Evolutionary conservation across 176 grass and related monocot genomes (phyloP), one percentile per base, ranked within the genome.

Genomic region (Saccharum spontaneum): DNA sequence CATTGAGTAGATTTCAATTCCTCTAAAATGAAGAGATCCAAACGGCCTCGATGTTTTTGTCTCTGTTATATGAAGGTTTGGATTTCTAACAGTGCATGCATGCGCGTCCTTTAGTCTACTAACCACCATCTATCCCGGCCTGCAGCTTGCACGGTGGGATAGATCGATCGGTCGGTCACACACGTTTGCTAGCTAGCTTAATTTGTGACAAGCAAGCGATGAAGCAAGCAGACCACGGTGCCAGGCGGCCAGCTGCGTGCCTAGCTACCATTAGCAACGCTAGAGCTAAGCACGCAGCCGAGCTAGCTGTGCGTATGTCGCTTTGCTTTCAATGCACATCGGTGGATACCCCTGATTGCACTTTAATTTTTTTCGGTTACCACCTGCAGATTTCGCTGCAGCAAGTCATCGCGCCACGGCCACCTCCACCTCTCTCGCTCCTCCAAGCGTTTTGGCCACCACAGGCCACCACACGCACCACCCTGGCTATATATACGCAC

Each of bases 291-390:
- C 0, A 59, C 6, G 55, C 55, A 59, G 55, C 55, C 55, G 55
- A 59, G 55, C 22, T 59, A 59, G 55, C 55, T 59, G 54, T n/a
- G 54, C 15, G 54, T n/a, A 1, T 7, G 20, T 57, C 54, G 54
- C 54, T 57, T 57, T n/a, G 54, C 20, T 8, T 57, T 57, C 54
- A 57, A 57, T 57, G 54, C 54, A 57, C 54, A 57, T 22, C 18
- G 54, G n/a, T 57, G 54, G 18, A 22, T 48, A 1, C 46, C 46
- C 14, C 46, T 49, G 54, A n/a, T 10, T 10, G 61, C 75, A 36
- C 65, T 46, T 68, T 17, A 54, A 54, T 57, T 86, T 82, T 73
- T 77, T 82, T 82, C 78, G 43, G 83, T 90, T 86, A 66, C 77
- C 63, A 62, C 88, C 78, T 73, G 24, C 71, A 66, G 33, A 45